Base-by-base conservation (phyloP, 2,329 filamentous ascomycete species). In the Trichoderma aggressivum region DNA sequence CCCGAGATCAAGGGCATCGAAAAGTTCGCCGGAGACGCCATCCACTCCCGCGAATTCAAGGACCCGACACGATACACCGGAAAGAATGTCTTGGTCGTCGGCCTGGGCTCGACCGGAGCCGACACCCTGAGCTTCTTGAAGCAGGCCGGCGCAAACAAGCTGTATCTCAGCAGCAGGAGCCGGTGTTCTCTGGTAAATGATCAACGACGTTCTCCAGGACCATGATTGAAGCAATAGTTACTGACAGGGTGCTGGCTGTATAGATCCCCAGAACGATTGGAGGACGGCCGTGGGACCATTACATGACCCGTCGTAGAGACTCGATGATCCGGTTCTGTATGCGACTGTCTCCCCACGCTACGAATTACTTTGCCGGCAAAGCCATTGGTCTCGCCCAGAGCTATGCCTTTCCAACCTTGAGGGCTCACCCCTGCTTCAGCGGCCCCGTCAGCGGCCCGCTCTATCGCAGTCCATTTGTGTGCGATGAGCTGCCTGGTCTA, bases 1-100 rank as follows among this genome's bases (percentile, higher is more conserved):
- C 82, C 82, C 7, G 53, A 75, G 1, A 75, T 84, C n/a, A 77
- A 79, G 34, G 81, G 79, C 0, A 75, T 80, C 14, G 80, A 83
- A 5, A 78, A 77, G 32, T 85, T 84, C 70, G 68, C 78, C 43
- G 83, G 83, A 3, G 75, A 77, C 3, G 71, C 81, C 12, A 77
- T 85, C 2, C 84, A 86, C 73, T 80, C 81, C 0, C 78, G 81
- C 24, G 74, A 77, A 21, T 82, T 81, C 68, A 80, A 81, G 21
- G 75, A 75, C 73, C 72, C 75, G 1, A 70, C 72, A 7, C 74
- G 74, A 32, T 84, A 83, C 73, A 75, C 78, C 16, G 80, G 77
- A 11, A 82, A 85, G 75, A 84, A 78, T n/a, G 81, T 86, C 2
- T 73, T 86, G 6, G 78, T 86, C 0, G 78, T 86, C 6, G 84